Base-by-base conservation (phyloP, 108 stramenopile genomes). In the Cyclotella sp. region DNA sequence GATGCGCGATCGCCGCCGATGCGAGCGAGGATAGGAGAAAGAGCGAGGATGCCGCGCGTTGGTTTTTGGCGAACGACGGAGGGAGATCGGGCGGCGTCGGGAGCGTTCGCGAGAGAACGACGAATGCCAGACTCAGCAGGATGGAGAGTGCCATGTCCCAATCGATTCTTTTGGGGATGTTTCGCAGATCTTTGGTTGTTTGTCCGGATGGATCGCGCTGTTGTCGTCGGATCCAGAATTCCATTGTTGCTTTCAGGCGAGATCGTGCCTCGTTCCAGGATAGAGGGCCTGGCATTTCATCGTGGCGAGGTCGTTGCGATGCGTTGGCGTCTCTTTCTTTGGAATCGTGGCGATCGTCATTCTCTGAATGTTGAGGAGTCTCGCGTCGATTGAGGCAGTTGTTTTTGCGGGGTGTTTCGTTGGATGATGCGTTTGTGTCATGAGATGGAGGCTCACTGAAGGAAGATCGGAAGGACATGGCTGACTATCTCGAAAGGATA, bases 241-340 rank as follows among this genome's bases (percentile, higher is more conserved):
- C 78, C 40, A 79, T 46, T 16, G 59, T 73, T 21, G 10, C 24
- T 22, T 55, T 54, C 26, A 79, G 41, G 12, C 78, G 78, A 62
- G 8, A 8, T 40, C 78, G 78, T 19, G 78, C 64, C 41, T 79
- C 78, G 26, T 61, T 43, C 78, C 78, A 79, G 0, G 78, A 60
- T 45, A 79, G 72, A 0, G 78, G 78, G 28, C 28, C 49, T 0
- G 0, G 1, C 1, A 10, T 24, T 21, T 45, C 44, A n/a, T 39
- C 8, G 29, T 29, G n/a, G n/a, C n/a, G n/a, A n/a, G n/a, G n/a
- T n/a, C n/a, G n/a, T n/a, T 16, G 12, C 4, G 22, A 55, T 55
- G n/a, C n/a, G n/a, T n/a, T n/a, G n/a, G n/a, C n/a, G n/a, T n/a
- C n/a, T n/a, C n/a, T n/a, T 39, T 61, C 6, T 16, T 9, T 39